phyloP scores from a whole-genome alignment of 1,139 yeast species.

The Blastobotrys indianensis region DNA sequence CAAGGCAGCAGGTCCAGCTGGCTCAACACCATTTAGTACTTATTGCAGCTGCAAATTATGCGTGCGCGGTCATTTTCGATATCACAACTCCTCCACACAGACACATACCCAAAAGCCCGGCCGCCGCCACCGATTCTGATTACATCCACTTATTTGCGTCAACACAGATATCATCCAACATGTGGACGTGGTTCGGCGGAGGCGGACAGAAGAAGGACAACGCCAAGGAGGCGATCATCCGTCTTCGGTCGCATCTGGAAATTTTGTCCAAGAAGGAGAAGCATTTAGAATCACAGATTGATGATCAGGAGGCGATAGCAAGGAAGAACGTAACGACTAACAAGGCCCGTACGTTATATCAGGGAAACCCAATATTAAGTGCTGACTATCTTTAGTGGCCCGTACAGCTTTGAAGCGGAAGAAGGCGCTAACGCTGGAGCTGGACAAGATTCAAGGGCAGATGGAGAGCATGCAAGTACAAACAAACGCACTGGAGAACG shows the following conservation, averaged over 20 bases:
- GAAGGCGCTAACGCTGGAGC: conserved; percentile 71
- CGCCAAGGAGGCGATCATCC: conserved; percentile 90
- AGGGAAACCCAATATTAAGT: neutral
- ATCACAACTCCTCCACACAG: neutral
- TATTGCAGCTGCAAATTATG: neutral
- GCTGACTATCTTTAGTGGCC: conserved; percentile 43
- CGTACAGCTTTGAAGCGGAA: conserved; percentile 83
- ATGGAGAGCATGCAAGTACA: conserved; percentile 87
- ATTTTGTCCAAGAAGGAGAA: conserved; percentile 78
- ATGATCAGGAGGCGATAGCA: conserved; percentile 76
- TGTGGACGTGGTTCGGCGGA: conserved; percentile 49
- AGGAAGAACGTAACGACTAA: conserved; percentile 63
- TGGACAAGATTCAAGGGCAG: conserved; percentile 78
- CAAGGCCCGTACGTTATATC: conserved; percentile 43
- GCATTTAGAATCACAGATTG: conserved; percentile 76
- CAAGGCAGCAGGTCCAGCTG: conserved; percentile 24
- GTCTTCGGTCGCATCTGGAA: conserved; percentile 81
- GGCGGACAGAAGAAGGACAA: conserved; percentile 65
- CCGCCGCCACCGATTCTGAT: neutral
- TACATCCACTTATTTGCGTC: neutral
- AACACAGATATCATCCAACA: conserved; percentile 2
- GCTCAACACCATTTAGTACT: conserved; percentile 11
- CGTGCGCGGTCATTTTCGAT: conserved; percentile 1
- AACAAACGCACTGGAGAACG: conserved; percentile 83
- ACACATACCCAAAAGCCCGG: neutral